phyloP scores from a whole-genome alignment of 179 eudicot genomes.

The Beta lomatogona region DNA sequence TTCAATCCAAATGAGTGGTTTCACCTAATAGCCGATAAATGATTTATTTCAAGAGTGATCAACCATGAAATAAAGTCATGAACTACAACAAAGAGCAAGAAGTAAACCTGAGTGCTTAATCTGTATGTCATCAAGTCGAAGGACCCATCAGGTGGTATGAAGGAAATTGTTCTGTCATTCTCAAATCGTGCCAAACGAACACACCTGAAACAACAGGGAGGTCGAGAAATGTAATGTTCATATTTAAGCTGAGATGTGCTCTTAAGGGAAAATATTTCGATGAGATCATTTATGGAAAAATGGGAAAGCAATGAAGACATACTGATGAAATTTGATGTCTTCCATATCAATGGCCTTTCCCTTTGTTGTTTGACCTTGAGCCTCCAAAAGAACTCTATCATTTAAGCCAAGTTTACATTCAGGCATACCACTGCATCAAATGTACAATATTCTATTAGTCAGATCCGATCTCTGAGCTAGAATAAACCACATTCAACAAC shows the following conservation, averaged over 20 bases:
- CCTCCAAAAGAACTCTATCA: constrained; percentile 68
- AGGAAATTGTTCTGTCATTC: constrained; percentile 85
- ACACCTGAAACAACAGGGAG: constrained; percentile 43
- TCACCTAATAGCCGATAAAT: constrained; percentile 50
- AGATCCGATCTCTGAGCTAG: background rate
- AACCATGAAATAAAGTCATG: background rate
- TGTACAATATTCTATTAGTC: background rate
- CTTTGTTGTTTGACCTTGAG: constrained; percentile 61
- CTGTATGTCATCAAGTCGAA: constrained; percentile 92
- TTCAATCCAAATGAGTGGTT: constrained; percentile 89
- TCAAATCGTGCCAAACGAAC: constrained; percentile 89
- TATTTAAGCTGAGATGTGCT: background rate
- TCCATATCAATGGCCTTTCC: constrained; percentile 83
- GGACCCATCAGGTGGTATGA: constrained; percentile 86
- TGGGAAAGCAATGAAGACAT: constrained; percentile 29
- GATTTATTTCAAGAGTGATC: background rate
- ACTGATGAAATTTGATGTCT: constrained; percentile 94
- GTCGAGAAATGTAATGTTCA: background rate
- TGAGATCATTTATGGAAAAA: background rate
- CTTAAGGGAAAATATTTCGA: background rate
- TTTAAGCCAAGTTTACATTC: constrained; percentile 90
- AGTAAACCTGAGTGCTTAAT: constrained; percentile 72
- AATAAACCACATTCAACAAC: background rate
- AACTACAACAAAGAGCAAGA: background rate
- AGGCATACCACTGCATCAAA: constrained; percentile 77